These are phyloP conservation scores for Coffea eugenioides DNA, from an alignment of 257 asterid genomes.

Conservation along the genomic window DNA sequence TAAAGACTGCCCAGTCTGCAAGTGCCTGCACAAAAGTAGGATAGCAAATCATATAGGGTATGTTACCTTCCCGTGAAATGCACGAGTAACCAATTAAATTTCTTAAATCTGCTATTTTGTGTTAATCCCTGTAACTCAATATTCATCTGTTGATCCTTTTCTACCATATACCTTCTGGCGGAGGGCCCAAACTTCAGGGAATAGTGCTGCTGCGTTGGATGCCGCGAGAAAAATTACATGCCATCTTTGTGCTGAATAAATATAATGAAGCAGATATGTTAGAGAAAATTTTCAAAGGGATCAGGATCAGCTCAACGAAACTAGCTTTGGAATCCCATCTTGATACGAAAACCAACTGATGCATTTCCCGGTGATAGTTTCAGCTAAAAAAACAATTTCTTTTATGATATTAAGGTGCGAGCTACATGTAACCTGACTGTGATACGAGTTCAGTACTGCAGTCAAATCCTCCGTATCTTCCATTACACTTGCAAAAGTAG, in stretches of 20 bases:
- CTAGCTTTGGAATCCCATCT: neutral
- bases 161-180: conserved; percentile 56
- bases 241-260: conserved; percentile 61
- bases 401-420: neutral
- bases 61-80: no score
- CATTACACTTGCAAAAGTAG: conserved; percentile 53
- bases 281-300: neutral
- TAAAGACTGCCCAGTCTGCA: conserved; percentile 87
- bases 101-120: neutral
- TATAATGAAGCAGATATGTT: conserved; percentile 23
- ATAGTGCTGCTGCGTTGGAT: conserved; percentile 81
- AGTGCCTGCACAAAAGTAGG: conserved; percentile 49
- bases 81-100: neutral
- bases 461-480: conserved; percentile 88
- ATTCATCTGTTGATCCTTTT: neutral
- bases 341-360: neutral
- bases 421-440: conserved; percentile 48
- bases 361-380: neutral
- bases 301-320: neutral
- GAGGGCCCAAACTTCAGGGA: conserved; percentile 84
- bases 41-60: neutral
- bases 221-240: conserved; percentile 75
- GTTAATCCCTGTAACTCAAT: neutral
- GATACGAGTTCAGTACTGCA: conserved; percentile 76
- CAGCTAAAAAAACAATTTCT: neutral